These are phyloP conservation scores for Brasenia schreberi DNA, from an alignment of 164 flowering plant species.

Conservation along the genomic window DNA sequence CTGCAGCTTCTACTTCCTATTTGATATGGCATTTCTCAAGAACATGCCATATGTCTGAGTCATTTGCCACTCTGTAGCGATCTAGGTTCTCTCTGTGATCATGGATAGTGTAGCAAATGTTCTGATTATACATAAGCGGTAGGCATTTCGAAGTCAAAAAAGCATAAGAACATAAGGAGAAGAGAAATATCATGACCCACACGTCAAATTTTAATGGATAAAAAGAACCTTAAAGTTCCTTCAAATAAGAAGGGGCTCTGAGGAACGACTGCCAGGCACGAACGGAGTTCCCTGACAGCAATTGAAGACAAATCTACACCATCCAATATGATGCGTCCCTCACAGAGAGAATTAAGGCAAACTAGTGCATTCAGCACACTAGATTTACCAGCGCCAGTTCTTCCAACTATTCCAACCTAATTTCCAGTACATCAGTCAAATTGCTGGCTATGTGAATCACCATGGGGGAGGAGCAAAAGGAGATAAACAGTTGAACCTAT, in stretches of 20 bases:
- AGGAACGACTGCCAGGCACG: constrained; percentile 73
- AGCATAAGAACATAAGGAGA: not conserved
- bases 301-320: constrained; percentile 37
- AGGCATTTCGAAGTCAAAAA: not conserved
- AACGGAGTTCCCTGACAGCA: constrained; percentile 71
- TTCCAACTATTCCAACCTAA: constrained; percentile 92
- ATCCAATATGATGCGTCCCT: constrained; percentile 65
- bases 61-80: constrained; percentile 37
- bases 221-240: constrained; percentile 31
- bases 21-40: constrained; percentile 78
- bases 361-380: constrained; percentile 80
- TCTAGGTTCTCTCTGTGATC: constrained; percentile 68
- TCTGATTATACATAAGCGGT: not conserved
- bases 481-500: not conserved
- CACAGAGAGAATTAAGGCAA: constrained; percentile 64
- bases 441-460: not conserved
- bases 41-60: constrained; percentile 50
- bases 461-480: not conserved
- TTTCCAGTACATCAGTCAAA: not conserved
- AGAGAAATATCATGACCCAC: not conserved
- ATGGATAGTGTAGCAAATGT: not conserved
- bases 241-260: constrained; percentile 92
- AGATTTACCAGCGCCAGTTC: constrained; percentile 99
- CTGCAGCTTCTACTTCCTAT: constrained; percentile 68
- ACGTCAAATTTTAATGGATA: not conserved